phyloP scores from a whole-genome alignment of 371 early-diverging fungal genomes.

The Mucor sp. region DNA sequence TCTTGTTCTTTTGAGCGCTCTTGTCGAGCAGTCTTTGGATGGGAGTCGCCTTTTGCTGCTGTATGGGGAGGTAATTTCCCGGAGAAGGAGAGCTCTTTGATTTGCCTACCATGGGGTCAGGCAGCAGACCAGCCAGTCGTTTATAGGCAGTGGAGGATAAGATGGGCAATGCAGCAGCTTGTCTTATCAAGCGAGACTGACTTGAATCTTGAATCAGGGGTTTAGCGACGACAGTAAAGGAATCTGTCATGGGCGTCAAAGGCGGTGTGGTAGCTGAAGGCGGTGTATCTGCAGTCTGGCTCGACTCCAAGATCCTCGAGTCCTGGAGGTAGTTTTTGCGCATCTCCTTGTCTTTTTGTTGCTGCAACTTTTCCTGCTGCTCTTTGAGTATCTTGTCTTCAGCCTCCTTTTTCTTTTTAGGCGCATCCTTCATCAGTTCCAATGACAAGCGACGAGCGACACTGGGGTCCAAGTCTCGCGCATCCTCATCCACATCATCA shows the following conservation, averaged over 20 bases:
- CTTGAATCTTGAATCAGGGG: neutral
- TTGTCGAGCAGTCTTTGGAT: conserved; percentile 14
- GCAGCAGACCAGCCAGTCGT: conserved; percentile 31
- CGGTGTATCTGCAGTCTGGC: neutral
- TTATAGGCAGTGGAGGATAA: conserved; percentile 32
- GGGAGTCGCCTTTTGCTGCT: conserved; percentile 5
- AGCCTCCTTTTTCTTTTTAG: conserved; percentile 15
- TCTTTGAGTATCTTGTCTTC: conserved; percentile 10
- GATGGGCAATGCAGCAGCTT: conserved; percentile 26
- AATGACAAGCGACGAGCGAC: conserved; percentile 60
- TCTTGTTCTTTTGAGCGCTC: neutral
- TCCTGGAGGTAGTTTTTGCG: conserved; percentile 6
- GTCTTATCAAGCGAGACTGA: conserved; percentile 16
- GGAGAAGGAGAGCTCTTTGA: conserved; percentile 40
- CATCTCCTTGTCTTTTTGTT: neutral
- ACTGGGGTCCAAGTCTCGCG: conserved; percentile 39
- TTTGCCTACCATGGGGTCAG: conserved; percentile 23
- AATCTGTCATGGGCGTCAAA: neutral
- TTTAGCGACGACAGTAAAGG: neutral
- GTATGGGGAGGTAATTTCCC: conserved; percentile 8
- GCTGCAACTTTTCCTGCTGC: conserved; percentile 2
- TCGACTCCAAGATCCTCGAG: conserved; percentile 1
- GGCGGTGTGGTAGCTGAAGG: neutral
- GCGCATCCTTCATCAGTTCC: conserved; percentile 61
- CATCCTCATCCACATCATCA: conserved; percentile 1